Base-by-base conservation (phyloP, 768 basidiomycete species). In the Coprinopsis marcescibilis region DNA sequence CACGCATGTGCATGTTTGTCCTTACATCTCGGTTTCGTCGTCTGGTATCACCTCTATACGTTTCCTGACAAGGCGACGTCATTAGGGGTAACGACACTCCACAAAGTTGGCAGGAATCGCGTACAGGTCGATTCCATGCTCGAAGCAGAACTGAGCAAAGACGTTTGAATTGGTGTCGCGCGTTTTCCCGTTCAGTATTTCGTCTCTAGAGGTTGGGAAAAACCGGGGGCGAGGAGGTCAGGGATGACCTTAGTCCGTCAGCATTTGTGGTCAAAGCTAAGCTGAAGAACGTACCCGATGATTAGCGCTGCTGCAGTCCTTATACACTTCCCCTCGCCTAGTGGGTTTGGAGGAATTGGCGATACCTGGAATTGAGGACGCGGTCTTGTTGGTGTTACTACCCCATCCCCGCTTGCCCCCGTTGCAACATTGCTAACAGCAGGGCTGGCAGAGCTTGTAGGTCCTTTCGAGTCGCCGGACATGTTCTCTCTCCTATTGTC, bases 141-240 rank as follows among this genome's bases (percentile, higher is more conserved):
- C 85, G 60, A 96, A 97, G 59, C 88, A 88, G 60, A 81, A 90
- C 56, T 81, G 81, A 2, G 91, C 89, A 58, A 95, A 89, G 65
- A 80, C 87, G 62, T 92, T 79, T 1, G 86, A 87, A 66, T 92
- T 91, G 12, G 77, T 70, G 62, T 91, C 89, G 39, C 79, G 76
- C 0, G 89, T 91, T 74, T 92, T 91, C 35, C 92, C 93, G 52
- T 95, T 95, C 43, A 97, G 66, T 27, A 95, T 91, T 58, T 95
- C 91, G 63, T 94, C 90, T 7, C 90, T 91, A 55, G 30, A 45
- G 23, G 40, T 42, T 25, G 20, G 20, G 20, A 3, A 19, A 21
- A n/a, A n/a, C n/a, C n/a, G n/a, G n/a, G n/a, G n/a, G 27, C 10
- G 26, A 23, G 42, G n/a, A n/a, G n/a, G n/a, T 38, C 30, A 37